Percentiles rank a stretch among this genome's conserved stretches.
phyloP scores from a whole-genome alignment of 768 basidiomycete genomes.

The Agaricus subrufescens region DNA sequence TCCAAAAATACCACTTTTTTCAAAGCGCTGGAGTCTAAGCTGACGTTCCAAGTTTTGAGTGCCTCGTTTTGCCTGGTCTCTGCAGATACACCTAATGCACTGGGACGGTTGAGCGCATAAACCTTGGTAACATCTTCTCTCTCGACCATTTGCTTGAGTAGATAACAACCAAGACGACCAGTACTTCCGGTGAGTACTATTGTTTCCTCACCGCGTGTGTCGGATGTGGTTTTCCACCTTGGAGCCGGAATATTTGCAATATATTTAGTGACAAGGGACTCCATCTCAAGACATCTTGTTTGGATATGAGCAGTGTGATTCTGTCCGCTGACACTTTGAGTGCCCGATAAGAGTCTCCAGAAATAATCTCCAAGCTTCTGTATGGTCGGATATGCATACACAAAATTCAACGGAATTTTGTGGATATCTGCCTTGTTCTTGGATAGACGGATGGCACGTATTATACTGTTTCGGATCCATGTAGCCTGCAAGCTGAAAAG shows the following conservation, averaged over 20 bases:
- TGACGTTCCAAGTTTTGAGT: background rate
- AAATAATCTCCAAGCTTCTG: background rate
- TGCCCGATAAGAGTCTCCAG: background rate
- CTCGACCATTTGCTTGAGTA: conserved; percentile 24
- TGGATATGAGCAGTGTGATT: background rate
- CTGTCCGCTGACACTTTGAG: background rate
- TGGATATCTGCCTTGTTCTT: conserved; percentile 15
- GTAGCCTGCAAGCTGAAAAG: conserved; percentile 32
- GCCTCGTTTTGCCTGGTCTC: background rate
- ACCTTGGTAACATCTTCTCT: conserved; percentile 17
- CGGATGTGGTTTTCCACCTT: background rate
- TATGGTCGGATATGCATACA: conserved; percentile 32
- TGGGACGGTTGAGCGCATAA: conserved; percentile 10
- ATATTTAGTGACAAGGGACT: background rate
- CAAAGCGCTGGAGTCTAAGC: too few relatives aligned
- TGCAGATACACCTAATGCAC: background rate
- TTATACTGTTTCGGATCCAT: conserved; percentile 33
- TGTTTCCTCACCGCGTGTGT: background rate
- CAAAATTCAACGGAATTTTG: conserved; percentile 24
- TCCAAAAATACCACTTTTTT: background rate
- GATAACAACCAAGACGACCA: conserved; percentile 31
- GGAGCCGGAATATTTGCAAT: background rate
- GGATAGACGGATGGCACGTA: conserved; percentile 25
- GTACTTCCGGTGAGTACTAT: conserved; percentile 36
- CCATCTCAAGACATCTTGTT: background rate